phyloP scores from a whole-genome alignment of 2,329 filamentous ascomycete genomes.

The Dothideomycetes sp. region DNA sequence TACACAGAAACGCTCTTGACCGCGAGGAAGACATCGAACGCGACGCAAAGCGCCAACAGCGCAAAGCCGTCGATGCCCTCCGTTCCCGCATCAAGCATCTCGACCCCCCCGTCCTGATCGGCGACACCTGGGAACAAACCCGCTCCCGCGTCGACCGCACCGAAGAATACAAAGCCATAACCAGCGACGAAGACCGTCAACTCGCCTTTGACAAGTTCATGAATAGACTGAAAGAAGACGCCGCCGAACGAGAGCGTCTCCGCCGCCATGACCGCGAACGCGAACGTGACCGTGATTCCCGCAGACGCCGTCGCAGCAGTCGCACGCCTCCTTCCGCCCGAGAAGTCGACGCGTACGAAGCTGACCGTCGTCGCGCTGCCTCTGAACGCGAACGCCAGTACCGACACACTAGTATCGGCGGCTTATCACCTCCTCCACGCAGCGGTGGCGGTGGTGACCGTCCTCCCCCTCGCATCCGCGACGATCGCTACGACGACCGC shows the following conservation, averaged over 20 bases:
- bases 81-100: conserved; percentile 81
- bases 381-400: conserved; percentile 92
- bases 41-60: conserved; percentile 73
- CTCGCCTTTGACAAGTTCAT: conserved; percentile 87
- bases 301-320: conserved; percentile 34
- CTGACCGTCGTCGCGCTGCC: conserved; percentile 85
- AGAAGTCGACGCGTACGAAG: conserved; percentile 88
- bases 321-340: conserved; percentile 57
- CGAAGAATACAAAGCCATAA: conserved; percentile 75
- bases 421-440: conserved; percentile 28
- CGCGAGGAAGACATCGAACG: conserved; percentile 68
- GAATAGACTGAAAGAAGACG: conserved; percentile 81
- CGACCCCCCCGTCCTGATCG: conserved; percentile 67
- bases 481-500: conserved; percentile 28
- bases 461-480: conserved; percentile 13
- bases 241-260: conserved; percentile 49
- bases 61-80: conserved; percentile 73
- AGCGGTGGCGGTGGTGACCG: too few relatives aligned
- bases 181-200: conserved; percentile 72
- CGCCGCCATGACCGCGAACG: conserved; percentile 40
- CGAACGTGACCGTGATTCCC: conserved; percentile 26
- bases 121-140: conserved; percentile 84
- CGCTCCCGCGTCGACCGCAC: conserved; percentile 68
- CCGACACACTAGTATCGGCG: conserved; percentile 54
- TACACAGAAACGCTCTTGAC: conserved; percentile 22